Evolutionary conservation across 2,329 filamentous ascomycete genomes (phyloP), one percentile per base, ranked within the genome.

Genomic region (Drechslera avenae): DNA sequence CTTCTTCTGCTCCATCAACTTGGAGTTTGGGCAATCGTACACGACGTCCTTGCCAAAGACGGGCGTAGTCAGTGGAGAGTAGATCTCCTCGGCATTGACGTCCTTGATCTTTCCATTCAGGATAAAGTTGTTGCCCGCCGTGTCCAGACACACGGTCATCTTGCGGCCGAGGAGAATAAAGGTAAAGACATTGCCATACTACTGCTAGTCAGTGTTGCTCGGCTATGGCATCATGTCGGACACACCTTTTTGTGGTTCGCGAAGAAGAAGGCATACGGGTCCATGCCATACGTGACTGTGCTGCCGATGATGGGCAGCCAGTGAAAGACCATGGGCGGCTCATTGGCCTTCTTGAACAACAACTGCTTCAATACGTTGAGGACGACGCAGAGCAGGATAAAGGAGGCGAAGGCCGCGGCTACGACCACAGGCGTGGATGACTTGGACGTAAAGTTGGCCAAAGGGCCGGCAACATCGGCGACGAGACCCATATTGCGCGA

Each of bases 1-100:
- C 85, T 93, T 94, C 81, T 96, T 96, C 80, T 96, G 91, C 78
- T 96, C 91, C 91, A 96, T 95, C 69, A 96, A 83, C 77, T 95
- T 95, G 51, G 90, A 81, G 72, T 95, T 95, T 34, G 90, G 90
- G 76, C 90, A 94, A 73, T 95, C 91, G 71, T 95, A 96, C 46
- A 95, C 89, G 19, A 96, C 91, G 76, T 92, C 87, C 64, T 85
- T 86, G 61, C 91, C 91, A 70, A 96, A 96, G 3, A 86, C 83
- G 36, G 84, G 84, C 5, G 83, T 85, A 18, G 81, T 84, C 50
- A 96, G 81, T 48, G 89, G 87, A 47, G 84, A 87, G 76, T 96
- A 96, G 58, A 96, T 89, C 67, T 96, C 91, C 76, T 96, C 91
- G 30, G 91, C 91, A 71, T 88, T 91, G 65, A 96, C 87, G 68